A percentile compares a stretch with the other conserved stretches of the same genome.
Conservation (phyloP, 2,329 filamentous ascomycete species). For the Alternaria dauci region DNA sequence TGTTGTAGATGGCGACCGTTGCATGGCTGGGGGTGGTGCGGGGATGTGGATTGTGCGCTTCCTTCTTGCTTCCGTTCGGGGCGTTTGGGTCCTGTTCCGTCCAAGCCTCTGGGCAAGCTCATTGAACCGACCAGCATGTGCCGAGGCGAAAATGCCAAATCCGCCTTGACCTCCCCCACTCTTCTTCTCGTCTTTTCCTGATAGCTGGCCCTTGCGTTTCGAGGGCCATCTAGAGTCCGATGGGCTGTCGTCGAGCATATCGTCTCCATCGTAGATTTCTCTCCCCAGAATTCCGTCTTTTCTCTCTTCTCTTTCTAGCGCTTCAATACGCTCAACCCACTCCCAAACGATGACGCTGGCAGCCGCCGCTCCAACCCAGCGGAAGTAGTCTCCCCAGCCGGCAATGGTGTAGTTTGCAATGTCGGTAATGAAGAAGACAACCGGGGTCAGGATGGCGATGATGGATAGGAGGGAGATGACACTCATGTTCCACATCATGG, state of each 20-base stretch:
- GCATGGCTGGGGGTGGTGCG: slow-evolving; percentile 40
- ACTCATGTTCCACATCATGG: slow-evolving; percentile 87
- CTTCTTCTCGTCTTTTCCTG: slow-evolving; percentile 45
- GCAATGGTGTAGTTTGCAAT: slow-evolving; percentile 85
- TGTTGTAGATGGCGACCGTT: slow-evolving; percentile 38
- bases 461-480: slow-evolving; percentile 81
- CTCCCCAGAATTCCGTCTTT: slow-evolving; percentile 91
- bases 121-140: slow-evolving; percentile 35
- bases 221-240: slow-evolving; percentile 62
- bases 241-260: slow-evolving; percentile 78
- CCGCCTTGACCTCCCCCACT: slow-evolving; percentile 30
- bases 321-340: slow-evolving; percentile 95
- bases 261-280: slow-evolving; percentile 92
- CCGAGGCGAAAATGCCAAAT: slow-evolving; percentile 36
- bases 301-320: slow-evolving; percentile 88
- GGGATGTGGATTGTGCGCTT: slow-evolving; percentile 46
- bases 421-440: slow-evolving; percentile 92
- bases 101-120: slow-evolving; percentile 40
- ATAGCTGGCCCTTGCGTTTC: slow-evolving; percentile 49
- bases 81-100: slow-evolving; percentile 39
- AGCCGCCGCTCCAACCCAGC: slow-evolving; percentile 94
- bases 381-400: slow-evolving; percentile 93
- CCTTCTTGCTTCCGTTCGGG: slow-evolving; percentile 39
- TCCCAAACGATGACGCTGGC: slow-evolving; percentile 98
- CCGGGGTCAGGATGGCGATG: slow-evolving; percentile 82